Percentiles rank a stretch among this genome's conserved stretches.
Conservation (phyloP, 2,329 filamentous ascomycete genomes). For the Trichophyton rubrum region DNA sequence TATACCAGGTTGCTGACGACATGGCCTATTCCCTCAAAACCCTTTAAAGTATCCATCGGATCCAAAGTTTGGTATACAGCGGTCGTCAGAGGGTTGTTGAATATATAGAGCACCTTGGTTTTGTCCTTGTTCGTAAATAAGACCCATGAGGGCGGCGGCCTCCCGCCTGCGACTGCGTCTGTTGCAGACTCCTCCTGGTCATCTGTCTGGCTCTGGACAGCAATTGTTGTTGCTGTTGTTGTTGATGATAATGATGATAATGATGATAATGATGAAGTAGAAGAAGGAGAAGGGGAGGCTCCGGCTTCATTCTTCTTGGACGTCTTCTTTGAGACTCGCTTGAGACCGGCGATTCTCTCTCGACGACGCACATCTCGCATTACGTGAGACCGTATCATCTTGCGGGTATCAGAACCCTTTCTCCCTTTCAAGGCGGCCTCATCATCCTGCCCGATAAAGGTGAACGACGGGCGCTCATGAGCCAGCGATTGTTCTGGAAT, state of each 20-base stretch:
- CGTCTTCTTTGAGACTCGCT: constrained; percentile 23
- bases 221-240: too few species aligned
- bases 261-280: too few species aligned
- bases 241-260: too few species aligned
- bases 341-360: constrained; percentile 29
- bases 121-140: background rate
- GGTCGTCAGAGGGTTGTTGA: background rate
- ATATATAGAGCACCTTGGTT: background rate
- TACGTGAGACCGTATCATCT: constrained; percentile 32
- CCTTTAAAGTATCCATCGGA: constrained; percentile 6
- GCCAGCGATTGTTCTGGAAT: background rate
- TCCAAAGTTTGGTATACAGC: constrained; percentile 2
- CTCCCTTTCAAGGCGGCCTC: constrained; percentile 29
- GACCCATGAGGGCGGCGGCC: constrained; percentile 7
- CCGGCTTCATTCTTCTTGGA: constrained; percentile 6
- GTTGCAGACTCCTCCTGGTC: background rate
- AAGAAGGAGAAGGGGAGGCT: background rate
- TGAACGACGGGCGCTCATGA: constrained; percentile 21
- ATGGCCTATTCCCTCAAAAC: constrained; percentile 1
- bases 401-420: constrained; percentile 28
- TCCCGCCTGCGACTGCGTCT: background rate
- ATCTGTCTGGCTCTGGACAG: too few species aligned
- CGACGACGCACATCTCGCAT: constrained; percentile 32
- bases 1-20: background rate
- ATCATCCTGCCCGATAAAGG: constrained; percentile 32